Conservation (phyloP, 331 rosid genomes). For the Rhamnella rubrinervis region DNA sequence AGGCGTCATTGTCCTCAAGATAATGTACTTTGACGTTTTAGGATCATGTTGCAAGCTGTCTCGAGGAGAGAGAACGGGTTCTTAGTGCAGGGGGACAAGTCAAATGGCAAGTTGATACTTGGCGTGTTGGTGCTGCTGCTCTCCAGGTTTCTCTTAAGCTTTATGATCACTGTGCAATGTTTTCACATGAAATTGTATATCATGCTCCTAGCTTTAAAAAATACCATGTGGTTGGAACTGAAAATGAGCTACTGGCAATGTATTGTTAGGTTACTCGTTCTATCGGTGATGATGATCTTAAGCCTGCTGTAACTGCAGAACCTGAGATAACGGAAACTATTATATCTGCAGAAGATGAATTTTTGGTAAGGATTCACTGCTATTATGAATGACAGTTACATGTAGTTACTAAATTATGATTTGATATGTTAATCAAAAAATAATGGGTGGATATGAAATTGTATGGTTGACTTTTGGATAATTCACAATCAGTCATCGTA, state of each 20-base stretch:
- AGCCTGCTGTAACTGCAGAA: conserved; percentile 96
- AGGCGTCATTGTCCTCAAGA: conserved; percentile 11
- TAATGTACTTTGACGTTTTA: conserved; percentile 29
- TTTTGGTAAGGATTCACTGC: conserved; percentile 46
- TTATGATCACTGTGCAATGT: conserved; percentile 8
- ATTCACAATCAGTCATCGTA: too few species aligned
- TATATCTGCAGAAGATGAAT: conserved; percentile 70
- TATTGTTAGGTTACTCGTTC: conserved; percentile 75
- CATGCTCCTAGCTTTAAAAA: not conserved
- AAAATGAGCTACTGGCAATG: not conserved
- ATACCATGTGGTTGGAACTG: not conserved
- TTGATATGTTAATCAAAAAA: too few species aligned
- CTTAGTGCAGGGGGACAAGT: conserved; percentile 69
- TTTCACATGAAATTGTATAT: not conserved
- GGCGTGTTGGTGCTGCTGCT: conserved; percentile 94
- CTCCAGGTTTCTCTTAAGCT: conserved; percentile 66
- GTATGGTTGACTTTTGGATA: not conserved
- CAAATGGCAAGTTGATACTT: conserved; percentile 86
- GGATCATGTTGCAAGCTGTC: conserved; percentile 95
- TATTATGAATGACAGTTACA: conserved; percentile 3
- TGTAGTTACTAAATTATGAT: not conserved
- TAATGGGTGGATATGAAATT: not conserved
- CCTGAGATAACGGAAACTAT: conserved; percentile 76
- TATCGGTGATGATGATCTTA: conserved; percentile 87
- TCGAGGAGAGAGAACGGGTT: conserved; percentile 82